phyloP scores from a whole-genome alignment of 352 stramenopile genomes.

The Elongisporangium undulatum region DNA sequence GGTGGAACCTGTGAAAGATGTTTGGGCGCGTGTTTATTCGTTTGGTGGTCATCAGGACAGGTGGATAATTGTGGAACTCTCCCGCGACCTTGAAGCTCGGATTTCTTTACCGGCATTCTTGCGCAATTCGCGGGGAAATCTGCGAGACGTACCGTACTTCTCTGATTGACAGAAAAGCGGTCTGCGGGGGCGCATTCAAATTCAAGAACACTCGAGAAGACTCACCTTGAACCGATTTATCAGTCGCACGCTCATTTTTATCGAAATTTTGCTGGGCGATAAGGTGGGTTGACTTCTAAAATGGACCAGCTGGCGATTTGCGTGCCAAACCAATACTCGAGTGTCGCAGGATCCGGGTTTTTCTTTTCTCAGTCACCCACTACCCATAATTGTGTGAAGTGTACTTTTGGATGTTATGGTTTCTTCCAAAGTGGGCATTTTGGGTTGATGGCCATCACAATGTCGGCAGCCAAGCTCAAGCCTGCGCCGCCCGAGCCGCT shows the following conservation, averaged over 20 bases:
- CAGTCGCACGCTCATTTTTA: neutral
- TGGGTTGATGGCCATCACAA: neutral
- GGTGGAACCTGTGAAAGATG: neutral
- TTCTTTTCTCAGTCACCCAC: neutral
- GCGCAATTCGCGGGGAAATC: neutral
- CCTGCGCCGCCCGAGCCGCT: constrained; percentile 36
- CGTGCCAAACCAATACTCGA: neutral
- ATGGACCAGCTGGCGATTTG: neutral
- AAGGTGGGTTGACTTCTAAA: neutral
- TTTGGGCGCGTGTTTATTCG: neutral
- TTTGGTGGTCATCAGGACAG: neutral
- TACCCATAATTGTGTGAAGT: neutral
- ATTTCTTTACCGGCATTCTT: neutral
- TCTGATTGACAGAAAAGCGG: neutral
- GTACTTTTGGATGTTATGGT: neutral
- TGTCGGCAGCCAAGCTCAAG: constrained; percentile 3
- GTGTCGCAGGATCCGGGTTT: neutral
- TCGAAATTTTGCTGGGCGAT: neutral
- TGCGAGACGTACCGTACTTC: neutral
- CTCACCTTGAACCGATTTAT: neutral
- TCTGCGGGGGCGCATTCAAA: neutral
- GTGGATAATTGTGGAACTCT: neutral
- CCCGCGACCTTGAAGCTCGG: neutral
- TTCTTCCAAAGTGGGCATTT: neutral
- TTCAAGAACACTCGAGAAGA: neutral